Evolutionary conservation across 2,329 filamentous ascomycete genomes (phyloP), one percentile per base, ranked within the genome.

Genomic region (Aurifilum marmelostoma): DNA sequence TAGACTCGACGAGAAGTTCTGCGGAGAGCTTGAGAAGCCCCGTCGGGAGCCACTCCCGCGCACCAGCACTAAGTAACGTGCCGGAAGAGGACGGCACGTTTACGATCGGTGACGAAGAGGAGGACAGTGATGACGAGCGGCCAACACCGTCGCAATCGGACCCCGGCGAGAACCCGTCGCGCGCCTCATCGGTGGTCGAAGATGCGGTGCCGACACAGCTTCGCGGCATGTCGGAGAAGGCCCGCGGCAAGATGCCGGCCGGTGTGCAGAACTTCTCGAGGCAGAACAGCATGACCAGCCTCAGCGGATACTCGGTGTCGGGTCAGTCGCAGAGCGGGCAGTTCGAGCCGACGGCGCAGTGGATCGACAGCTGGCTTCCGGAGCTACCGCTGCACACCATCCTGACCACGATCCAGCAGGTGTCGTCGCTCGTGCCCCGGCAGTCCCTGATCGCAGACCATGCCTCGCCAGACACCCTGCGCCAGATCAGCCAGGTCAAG

Each of bases 211-310:
- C 93, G 18, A 85, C 89, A 27, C 94, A 97, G 77, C 79, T 97
- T 39, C 88, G 93, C 68, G 94, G 94, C 67, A 97, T 98, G 92
- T 97, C 95, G 27, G 96, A 98, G 79, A 99, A 98, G 79, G 96
- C 96, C 21, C 86, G 96, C 63, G 96, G 96, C 9, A 99, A 99
- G 80, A 93, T 97, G 89, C 96, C 95, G 37, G 93, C 92, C 16
- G 92, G 92, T 1, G 85, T 91, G 63, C 87, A 88, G n/a, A 88
- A 88, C 1, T 97, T 97, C 77, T 97, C 94, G 0, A 86, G 95
- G 24, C 94, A 97, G 76, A 97, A 96, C 76, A 97, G 94, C 78
- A 92, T 90, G 37, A 92, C 92, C 1, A 97, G 93, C 75, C 84
- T 97, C 47, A 88, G 85, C 69, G 89, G 89, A 74, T 84, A 90